Base-by-base conservation (phyloP, 768 basidiomycete species). In the Phanerochaete carnosa region DNA sequence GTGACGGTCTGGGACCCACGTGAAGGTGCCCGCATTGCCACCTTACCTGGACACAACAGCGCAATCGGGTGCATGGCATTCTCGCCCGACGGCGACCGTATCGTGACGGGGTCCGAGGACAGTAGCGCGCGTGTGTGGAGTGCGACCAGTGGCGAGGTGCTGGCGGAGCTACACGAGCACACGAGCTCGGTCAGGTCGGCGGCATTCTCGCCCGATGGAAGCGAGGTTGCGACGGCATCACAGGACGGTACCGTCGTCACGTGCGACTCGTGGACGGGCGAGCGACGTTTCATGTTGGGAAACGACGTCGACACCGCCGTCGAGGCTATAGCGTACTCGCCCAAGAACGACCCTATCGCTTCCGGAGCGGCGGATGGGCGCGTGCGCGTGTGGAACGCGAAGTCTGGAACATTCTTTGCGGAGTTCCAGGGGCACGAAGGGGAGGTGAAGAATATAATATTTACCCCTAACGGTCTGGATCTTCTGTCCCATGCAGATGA, bases 401-500 rank as follows among this genome's bases (percentile, higher is more conserved):
- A 35, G 47, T 26, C 50, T 16, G 64, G 65, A 2, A 49, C 12
- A 30, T 60, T 62, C 25, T 33, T 61, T 16, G 56, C 49, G 3
- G 55, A 50, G 39, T 60, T 61, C 32, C 49, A 64, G 9, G 70
- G 68, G 0, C 72, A 72, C 58, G 43, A 26, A 1, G 69, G 64
- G 54, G 75, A 76, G 12, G 59, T 72, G 28, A 65, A 49, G 1
- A 73, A 67, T 37, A 72, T 82, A 55, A 65, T 69, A 62, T 77
- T 83, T 63, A 76, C 77, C 5, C 77, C 76, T 25, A 77, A 80
- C 63, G 77, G 75, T 11, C 68, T 70, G 47, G 70, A 76, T 35
- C 66, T 83, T 29, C 75, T 77, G 25, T 79, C 79, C 7, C 75
- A 75, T 1, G 74, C 74, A 39, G 71, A 80, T 30, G 80, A 82